Conservation (phyloP, 2,329 filamentous ascomycete genomes). For the Aspergillus amoenus region DNA sequence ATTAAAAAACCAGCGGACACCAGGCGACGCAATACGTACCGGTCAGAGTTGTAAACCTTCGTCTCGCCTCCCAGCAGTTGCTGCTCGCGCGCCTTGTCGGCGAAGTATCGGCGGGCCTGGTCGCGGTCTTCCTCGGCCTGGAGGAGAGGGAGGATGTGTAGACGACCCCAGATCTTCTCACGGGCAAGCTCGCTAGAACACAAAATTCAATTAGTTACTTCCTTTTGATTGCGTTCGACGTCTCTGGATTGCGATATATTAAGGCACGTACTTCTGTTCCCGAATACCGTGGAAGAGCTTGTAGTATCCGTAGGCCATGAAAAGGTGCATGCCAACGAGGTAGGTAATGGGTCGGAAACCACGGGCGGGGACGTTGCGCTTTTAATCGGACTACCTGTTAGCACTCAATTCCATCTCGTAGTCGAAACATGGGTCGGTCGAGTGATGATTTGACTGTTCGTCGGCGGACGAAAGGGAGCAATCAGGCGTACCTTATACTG, state of each 20-base stretch:
- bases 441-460: background rate
- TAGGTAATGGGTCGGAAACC: constrained; percentile 84
- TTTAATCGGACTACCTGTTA: constrained; percentile 35
- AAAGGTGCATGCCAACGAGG: constrained; percentile 69
- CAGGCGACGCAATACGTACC: constrained; percentile 56
- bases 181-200: constrained; percentile 78
- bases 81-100: constrained; percentile 87
- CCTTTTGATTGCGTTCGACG: background rate
- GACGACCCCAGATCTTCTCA: constrained; percentile 97
- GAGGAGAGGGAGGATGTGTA: constrained; percentile 88
- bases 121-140: constrained; percentile 97
- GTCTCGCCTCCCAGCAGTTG: constrained; percentile 80
- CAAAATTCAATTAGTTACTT: background rate
- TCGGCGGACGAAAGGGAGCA: background rate
- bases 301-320: constrained; percentile 92
- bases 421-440: background rate
- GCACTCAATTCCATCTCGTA: constrained; percentile 6
- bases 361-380: constrained; percentile 85
- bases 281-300: constrained; percentile 77
- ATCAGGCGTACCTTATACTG: constrained; percentile 80
- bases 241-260: background rate
- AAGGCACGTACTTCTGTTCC: constrained; percentile 75
- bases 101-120: constrained; percentile 80
- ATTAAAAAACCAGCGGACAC: background rate
- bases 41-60: constrained; percentile 83